Evolutionary conservation across 306 rosid genomes (phyloP).

Genomic region (Datisca glomerata): DNA sequence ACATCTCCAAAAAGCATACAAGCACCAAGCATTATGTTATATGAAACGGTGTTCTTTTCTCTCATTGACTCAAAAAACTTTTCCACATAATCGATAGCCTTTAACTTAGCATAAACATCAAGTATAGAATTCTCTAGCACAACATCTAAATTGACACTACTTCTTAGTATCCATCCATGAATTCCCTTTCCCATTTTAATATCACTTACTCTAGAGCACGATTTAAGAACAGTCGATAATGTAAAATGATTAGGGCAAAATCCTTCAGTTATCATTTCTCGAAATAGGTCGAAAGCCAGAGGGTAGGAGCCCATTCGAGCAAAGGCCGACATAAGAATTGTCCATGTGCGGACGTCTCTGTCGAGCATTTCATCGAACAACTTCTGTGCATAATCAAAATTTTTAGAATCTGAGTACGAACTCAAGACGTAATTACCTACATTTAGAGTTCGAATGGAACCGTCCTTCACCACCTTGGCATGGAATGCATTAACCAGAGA

Average conservation of each 20-base stretch:
- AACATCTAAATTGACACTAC: slow-evolving; percentile 51
- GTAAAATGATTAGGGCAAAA: slow-evolving; percentile 58
- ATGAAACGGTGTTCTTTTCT: slow-evolving; percentile 38
- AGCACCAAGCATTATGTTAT: slow-evolving; percentile 65
- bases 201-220: slow-evolving; percentile 38
- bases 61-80: slow-evolving; percentile 39
- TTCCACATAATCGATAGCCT: slow-evolving; percentile 36
- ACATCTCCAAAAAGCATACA: slow-evolving; percentile 39
- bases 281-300: slow-evolving; percentile 37
- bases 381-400: slow-evolving; percentile 33
- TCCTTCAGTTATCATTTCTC: slow-evolving; percentile 51
- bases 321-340: slow-evolving; percentile 63
- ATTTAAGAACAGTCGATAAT: slow-evolving; percentile 50
- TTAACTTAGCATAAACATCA: slow-evolving; percentile 64
- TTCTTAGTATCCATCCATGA: slow-evolving; percentile 71
- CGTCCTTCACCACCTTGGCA: slow-evolving; percentile 42
- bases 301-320: slow-evolving; percentile 32
- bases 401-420: slow-evolving; percentile 29
- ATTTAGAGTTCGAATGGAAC: slow-evolving; percentile 24
- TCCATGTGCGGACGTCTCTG: slow-evolving; percentile 52
- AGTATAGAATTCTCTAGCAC: slow-evolving; percentile 63
- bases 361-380: slow-evolving; percentile 60
- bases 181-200: slow-evolving; percentile 41
- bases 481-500: slow-evolving; percentile 28
- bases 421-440: slow-evolving; percentile 31